Percentiles rank a stretch among this genome's conserved stretches.
Conservation (phyloP, 441 rosid species). For the Syzygium syzygioides region DNA sequence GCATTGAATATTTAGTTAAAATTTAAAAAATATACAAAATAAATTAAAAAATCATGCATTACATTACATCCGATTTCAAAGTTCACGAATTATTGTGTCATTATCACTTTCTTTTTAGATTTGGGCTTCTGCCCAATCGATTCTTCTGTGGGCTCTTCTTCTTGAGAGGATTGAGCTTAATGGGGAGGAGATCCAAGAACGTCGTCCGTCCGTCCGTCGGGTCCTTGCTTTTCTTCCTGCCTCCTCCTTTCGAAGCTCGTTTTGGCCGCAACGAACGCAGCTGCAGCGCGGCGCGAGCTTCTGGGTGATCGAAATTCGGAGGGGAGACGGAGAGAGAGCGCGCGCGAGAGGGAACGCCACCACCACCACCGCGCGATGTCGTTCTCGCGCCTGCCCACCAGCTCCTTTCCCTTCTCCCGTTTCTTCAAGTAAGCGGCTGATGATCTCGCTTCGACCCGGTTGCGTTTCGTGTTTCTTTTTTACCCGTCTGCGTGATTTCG, state of each 20-base stretch:
- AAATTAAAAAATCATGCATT: accelerated
- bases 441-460: background rate
- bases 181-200: background rate
- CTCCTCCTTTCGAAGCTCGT: background rate
- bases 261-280: background rate
- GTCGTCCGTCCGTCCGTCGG: background rate
- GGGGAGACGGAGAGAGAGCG: background rate
- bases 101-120: background rate
- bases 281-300: background rate
- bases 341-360: background rate
- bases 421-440: slow-evolving; percentile 2
- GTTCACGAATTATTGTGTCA: too few species aligned
- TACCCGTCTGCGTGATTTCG: background rate
- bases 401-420: slow-evolving; percentile 4
- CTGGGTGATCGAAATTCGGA: background rate
- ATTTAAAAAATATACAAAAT: background rate
- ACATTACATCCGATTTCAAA: too few species aligned
- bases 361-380: background rate
- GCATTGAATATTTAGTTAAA: too few species aligned
- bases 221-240: background rate
- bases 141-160: background rate
- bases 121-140: background rate
- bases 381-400: slow-evolving; percentile 7
- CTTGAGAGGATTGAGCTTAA: background rate
- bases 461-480: background rate